Evolutionary conservation across 768 basidiomycete genomes (phyloP).

Genomic region (Xerocomus potaroensis): DNA sequence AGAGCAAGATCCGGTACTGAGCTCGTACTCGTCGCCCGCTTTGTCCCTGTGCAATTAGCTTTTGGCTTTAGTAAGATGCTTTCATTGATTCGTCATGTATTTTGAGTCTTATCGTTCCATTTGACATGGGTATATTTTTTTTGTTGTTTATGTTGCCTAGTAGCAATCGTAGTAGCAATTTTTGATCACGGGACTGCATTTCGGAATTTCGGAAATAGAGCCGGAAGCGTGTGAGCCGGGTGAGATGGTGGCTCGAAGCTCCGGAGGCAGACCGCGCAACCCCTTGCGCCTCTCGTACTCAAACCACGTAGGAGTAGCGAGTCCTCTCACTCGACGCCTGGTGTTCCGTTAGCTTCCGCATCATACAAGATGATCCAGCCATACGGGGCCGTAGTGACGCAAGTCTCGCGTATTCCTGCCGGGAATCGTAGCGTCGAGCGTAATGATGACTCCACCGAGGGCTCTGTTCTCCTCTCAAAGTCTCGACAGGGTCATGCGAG

Average conservation of each 20-base stretch:
- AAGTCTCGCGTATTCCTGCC: conserved; percentile 21
- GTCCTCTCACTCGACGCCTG: too few relatives aligned
- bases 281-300: too few relatives aligned
- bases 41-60: conserved; percentile 4
- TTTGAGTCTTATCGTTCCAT: conserved; percentile 9
- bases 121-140: too few relatives aligned
- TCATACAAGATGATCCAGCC: conserved; percentile 63
- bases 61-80: conserved; percentile 13
- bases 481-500: conserved; percentile 63
- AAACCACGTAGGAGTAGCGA: too few relatives aligned
- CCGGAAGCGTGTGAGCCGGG: too few relatives aligned
- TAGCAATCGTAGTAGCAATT: too few relatives aligned
- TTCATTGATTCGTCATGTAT: conserved; percentile 15
- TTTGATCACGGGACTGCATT: too few relatives aligned
- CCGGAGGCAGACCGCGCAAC: too few relatives aligned
- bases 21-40: neutral
- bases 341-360: conserved; percentile 2
- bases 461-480: conserved; percentile 51
- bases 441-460: conserved; percentile 60
- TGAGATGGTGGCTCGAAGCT: too few relatives aligned
- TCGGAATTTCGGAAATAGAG: neutral
- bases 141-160: conserved; percentile 6
- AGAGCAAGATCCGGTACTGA: conserved; percentile 30
- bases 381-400: conserved; percentile 55
- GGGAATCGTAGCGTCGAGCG: conserved; percentile 14